Base-by-base conservation (phyloP, 2,329 filamentous ascomycete species). In the Colletotrichum salicis region DNA sequence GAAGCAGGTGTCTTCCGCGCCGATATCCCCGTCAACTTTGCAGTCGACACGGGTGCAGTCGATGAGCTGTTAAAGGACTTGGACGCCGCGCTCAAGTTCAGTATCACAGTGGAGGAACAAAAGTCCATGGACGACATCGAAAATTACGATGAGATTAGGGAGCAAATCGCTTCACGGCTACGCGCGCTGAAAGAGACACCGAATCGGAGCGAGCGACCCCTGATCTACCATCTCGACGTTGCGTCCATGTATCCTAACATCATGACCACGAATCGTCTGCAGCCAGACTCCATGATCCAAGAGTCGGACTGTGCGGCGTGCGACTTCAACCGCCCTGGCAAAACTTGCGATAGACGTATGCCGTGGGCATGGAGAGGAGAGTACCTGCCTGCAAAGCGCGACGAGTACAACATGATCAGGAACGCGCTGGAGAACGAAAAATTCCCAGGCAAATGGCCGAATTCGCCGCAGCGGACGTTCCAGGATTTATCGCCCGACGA, bases 181-280 rank as follows among this genome's bases (percentile, higher is more conserved):
- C 85, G 88, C 64, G 87, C 91, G 73, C 86, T 99, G 64, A 97
- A 93, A 80, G 87, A 91, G 63, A 96, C 92, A 0, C 96, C 96
- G 0, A 95, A 97, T 77, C 89, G 96, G 74, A 91, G 87, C 76
- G 96, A 99, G 80, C 87, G 91, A 55, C 96, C 96, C 5, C 89
- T 97, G 37, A 99, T 99, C 75, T 99, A 99, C 83, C 96, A 99
- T 87, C 86, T 99, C 84, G 96, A 99, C 79, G 97, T 99, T 70
- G 96, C 96, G 22, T 98, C 96, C 71, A 99, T 99, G 96, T 99
- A 99, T 80, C 96, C 96, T 11, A 99, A 99, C 82, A 99, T 99
- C 81, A 99, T 99, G 97, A 99, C 97, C 2, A 99, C 96, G 1
- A 99, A 99, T 81, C 93, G 96, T 80, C 83, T 99, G 58, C 96